Evolutionary conservation across 257 asterid species (phyloP).

Genomic region (Coffea canephora): DNA sequence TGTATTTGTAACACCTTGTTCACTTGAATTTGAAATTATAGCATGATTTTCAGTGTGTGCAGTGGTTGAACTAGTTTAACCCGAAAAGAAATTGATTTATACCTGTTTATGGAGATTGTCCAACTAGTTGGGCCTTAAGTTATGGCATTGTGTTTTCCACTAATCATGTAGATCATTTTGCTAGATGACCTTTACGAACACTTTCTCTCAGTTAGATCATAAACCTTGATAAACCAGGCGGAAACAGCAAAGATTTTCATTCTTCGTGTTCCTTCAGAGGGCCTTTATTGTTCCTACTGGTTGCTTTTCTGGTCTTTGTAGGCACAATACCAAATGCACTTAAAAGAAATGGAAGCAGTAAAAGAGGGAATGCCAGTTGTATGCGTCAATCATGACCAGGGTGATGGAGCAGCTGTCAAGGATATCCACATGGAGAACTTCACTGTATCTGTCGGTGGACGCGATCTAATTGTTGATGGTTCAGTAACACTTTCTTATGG

Average conservation of each 20-base stretch:
- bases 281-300: conserved; percentile 14
- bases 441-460: conserved; percentile 92
- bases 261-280: neutral
- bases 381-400: conserved; percentile 67
- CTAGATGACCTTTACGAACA: neutral
- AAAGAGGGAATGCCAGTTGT: conserved; percentile 94
- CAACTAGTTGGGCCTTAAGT: neutral
- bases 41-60: neutral
- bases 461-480: conserved; percentile 93
- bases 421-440: conserved; percentile 95
- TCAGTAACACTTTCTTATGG: conserved; percentile 80
- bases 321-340: conserved; percentile 83
- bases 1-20: too few species aligned
- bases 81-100: neutral
- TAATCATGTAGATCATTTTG: neutral
- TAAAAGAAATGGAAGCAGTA: conserved; percentile 92
- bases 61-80: neutral
- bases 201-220: neutral
- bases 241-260: neutral
- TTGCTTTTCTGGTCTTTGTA: conserved; percentile 24
- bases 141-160: neutral
- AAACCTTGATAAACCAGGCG: neutral
- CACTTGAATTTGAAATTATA: too few species aligned
- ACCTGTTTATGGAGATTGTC: neutral
- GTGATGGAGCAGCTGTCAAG: conserved; percentile 68